phyloP scores from a whole-genome alignment of 129 eudicot genomes.

The Chrysanthemum makinoi region DNA sequence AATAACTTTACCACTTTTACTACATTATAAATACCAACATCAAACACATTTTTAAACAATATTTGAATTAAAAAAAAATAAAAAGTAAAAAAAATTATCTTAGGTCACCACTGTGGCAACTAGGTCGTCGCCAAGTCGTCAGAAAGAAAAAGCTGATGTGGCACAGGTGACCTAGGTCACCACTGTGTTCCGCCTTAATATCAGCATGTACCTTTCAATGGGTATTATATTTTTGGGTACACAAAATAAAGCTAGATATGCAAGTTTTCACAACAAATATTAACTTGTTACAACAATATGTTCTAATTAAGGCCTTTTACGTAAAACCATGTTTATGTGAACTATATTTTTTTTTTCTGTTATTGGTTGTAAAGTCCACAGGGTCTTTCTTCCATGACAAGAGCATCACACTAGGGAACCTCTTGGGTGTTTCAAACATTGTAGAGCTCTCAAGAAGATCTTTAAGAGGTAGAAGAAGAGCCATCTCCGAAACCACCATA shows the following conservation, averaged over 20 bases:
- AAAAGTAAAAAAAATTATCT: no score
- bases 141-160: no score
- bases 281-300: neutral
- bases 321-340: no score
- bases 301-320: neutral
- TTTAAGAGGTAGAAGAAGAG: conserved; percentile 49
- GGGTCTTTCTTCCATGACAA: conserved; percentile 77
- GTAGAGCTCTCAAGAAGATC: conserved; percentile 64
- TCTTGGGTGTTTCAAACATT: conserved; percentile 67
- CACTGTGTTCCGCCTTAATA: neutral
- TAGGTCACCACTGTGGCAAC: no score
- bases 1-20: no score
- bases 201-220: conserved; percentile 21
- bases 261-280: neutral
- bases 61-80: no score
- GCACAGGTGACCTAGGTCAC: no score
- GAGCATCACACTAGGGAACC: conserved; percentile 70
- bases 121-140: no score
- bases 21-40: no score
- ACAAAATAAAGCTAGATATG: neutral
- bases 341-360: no score
- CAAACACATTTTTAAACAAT: no score
- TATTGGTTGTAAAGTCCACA: conserved; percentile 51
- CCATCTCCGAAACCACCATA: conserved; percentile 38
- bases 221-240: neutral